Evolutionary conservation across 257 asterid species (phyloP).

Genomic region (Solanum appendiculatum): DNA sequence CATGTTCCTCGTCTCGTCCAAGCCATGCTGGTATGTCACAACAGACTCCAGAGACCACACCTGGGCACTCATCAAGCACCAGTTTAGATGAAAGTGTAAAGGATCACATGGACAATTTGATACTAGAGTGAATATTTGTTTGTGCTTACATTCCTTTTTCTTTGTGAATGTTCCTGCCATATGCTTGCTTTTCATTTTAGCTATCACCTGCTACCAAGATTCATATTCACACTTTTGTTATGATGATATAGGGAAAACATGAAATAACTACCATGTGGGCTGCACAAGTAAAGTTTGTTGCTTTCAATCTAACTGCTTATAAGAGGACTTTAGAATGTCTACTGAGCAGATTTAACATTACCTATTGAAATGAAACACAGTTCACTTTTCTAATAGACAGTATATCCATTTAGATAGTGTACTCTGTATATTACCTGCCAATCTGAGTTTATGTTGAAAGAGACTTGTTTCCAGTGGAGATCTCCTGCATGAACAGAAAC

Average conservation of each 20-base stretch:
- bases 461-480: conserved; percentile 84
- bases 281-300: neutral
- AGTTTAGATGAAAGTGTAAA: neutral
- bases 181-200: conserved; percentile 79
- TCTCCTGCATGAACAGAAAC: conserved; percentile 48
- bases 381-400: neutral
- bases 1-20: conserved; percentile 45
- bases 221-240: neutral
- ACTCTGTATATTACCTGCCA: conserved; percentile 36
- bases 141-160: conserved; percentile 74
- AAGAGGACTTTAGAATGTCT: neutral
- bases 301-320: neutral
- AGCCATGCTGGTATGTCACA: conserved; percentile 64
- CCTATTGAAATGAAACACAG: neutral
- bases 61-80: conserved; percentile 15
- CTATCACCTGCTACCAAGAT: conserved; percentile 52
- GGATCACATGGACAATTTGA: neutral
- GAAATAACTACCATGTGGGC: neutral
- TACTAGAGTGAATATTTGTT: neutral
- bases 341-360: neutral
- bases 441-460: conserved; percentile 55
- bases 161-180: conserved; percentile 90
- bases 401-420: neutral
- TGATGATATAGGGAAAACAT: neutral
- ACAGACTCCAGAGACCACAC: conserved; percentile 43